A percentile compares a stretch with the other conserved stretches of the same genome.
These are phyloP conservation scores for Novymonas esmeraldas DNA, from an alignment of 208 protist species.

Conservation along the genomic window DNA sequence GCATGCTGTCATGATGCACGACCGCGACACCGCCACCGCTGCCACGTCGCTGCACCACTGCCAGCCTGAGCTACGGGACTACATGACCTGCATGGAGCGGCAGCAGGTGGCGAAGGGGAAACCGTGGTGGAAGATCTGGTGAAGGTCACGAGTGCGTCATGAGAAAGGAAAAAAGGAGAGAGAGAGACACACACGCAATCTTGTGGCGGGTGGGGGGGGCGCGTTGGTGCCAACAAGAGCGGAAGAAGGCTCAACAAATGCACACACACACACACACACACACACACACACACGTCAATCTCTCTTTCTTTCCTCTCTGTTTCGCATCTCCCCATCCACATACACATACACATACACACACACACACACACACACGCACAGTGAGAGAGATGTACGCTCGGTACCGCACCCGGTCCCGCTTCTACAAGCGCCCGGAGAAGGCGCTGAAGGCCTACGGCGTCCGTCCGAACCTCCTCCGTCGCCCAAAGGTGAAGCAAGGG, in stretches of 20 bases:
- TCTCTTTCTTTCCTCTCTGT: not conserved
- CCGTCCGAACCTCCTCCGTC: slow-evolving; percentile 61
- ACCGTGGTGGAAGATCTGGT: slow-evolving; percentile 57
- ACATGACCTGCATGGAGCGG: slow-evolving; percentile 82
- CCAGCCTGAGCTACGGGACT: slow-evolving; percentile 62
- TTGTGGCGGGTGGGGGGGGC: no score
- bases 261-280: not conserved
- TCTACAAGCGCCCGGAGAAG: slow-evolving; percentile 72
- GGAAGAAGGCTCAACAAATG: no score
- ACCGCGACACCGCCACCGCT: slow-evolving; percentile 56
- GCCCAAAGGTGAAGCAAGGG: slow-evolving; percentile 66
- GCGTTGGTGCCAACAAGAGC: no score
- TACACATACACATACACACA: not conserved
- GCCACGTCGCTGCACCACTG: slow-evolving; percentile 60
- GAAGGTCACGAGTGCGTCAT: slow-evolving; percentile 2
- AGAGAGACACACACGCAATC: not conserved
- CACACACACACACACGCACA: not conserved
- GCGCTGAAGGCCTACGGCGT: slow-evolving; percentile 74
- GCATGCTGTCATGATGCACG: slow-evolving; percentile 66
- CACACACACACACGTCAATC: not conserved
- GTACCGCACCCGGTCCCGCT: slow-evolving; percentile 80
- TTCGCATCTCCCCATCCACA: not conserved
- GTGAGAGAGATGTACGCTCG: slow-evolving; percentile 72
- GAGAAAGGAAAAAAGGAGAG: no score
- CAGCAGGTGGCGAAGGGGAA: slow-evolving; percentile 32